Base-by-base conservation (phyloP, 2,329 filamentous ascomycete species). In the Xylariales sp. region DNA sequence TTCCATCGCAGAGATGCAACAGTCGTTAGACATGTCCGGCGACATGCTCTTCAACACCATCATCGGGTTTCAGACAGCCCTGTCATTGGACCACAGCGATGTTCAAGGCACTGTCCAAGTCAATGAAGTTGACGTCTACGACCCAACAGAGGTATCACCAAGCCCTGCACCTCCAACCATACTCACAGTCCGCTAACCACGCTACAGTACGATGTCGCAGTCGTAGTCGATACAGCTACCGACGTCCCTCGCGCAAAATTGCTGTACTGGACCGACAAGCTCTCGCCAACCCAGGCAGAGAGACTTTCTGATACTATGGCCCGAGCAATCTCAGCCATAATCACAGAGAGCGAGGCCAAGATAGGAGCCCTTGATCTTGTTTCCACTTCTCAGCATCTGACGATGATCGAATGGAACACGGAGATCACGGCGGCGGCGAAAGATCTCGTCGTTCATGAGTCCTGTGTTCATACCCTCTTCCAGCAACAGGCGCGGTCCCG, bases 71-170 rank as follows among this genome's bases (percentile, higher is more conserved):
- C 41, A 43, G 16, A 43, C 29, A 21, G 41, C 33, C n/a, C 20
- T 38, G 5, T 31, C 21, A 5, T 16, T 31, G 20, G 41, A 43
- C 8, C 18, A 24, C 9, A 14, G 24, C 11, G 41, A 34, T 14
- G 21, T 10, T 15, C 32, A 21, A 19, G 28, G 21, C 8, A 25
- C 8, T 10, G 12, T 38, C n/a, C 19, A 28, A 12, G 28, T 43
- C n/a, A 15, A 34, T 19, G 19, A 43, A 32, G 7, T 38, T 12
- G 27, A 12, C 12, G 22, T 38, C 4, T 20, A 43, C 21, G 35
- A 37, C 6, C 41, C 41, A 7, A 43, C 41, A 6, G 41, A 43
- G 41, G 41, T 43, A 43, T n/a, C n/a, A n/a, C n/a, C 4, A 35
- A 16, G 3, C 16, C 6, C 5, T 15, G 20, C 4, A 15, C 6